Percentiles rank a stretch among this genome's conserved stretches.
Conservation (phyloP, 1,139 yeast species). For the Hemisphaericaspora subhashii region DNA sequence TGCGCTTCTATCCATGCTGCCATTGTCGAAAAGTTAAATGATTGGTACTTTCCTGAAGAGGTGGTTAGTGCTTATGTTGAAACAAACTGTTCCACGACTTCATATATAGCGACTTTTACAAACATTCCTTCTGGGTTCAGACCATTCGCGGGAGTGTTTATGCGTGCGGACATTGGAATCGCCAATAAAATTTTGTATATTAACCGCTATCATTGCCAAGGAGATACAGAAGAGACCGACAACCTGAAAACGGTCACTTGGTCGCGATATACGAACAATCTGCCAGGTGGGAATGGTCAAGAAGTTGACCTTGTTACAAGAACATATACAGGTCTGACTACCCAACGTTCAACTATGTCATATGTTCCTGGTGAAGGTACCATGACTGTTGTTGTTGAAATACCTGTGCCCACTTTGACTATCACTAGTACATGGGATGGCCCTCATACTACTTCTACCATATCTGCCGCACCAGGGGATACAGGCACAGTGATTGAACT, state of each 20-base stretch:
- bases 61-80: conserved; percentile 1
- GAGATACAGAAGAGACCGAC: not conserved
- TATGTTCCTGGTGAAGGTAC: conserved; percentile 12
- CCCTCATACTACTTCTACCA: conserved; percentile 13
- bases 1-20: conserved; percentile 23
- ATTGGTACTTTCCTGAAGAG: conserved; percentile 20
- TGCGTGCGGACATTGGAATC: conserved; percentile 5
- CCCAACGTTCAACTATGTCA: conserved; percentile 23
- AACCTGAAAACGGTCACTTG: conserved; percentile 7
- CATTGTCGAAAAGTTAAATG: conserved; percentile 23
- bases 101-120: conserved; percentile 16
- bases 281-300: conserved; percentile 22
- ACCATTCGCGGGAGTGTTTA: conserved; percentile 25
- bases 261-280: conserved; percentile 12
- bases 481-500: conserved; percentile 5
- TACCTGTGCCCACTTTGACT: conserved; percentile 21
- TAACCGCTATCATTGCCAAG: conserved; percentile 18
- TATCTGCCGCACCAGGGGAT: conserved; percentile 13
- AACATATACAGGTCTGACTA: conserved; percentile 25
- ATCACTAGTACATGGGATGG: conserved; percentile 19
- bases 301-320: conserved; percentile 22
- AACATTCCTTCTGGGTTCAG: conserved; percentile 34
- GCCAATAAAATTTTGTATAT: not conserved
- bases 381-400: conserved; percentile 17
- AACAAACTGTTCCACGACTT: conserved; percentile 16